Percentiles rank a stretch among this genome's conserved stretches.
Evolutionary conservation across 2,329 filamentous ascomycete genomes (phyloP).

Genomic region (Hirsutella thompsonii): DNA sequence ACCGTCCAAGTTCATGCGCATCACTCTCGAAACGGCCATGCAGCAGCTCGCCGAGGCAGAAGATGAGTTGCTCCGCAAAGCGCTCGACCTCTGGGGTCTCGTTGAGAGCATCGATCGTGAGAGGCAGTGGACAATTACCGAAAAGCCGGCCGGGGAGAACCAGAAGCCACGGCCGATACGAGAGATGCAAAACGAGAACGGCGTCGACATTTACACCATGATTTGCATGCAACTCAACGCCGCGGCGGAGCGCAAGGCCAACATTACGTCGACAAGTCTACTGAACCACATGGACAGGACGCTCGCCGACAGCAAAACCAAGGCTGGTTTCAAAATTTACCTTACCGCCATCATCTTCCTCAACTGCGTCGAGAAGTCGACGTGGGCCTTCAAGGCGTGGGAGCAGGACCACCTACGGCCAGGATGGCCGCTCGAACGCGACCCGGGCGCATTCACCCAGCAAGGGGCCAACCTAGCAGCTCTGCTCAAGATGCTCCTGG

Average conservation of each 20-base stretch:
- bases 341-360: slow-evolving; percentile 49
- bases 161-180: slow-evolving; percentile 32
- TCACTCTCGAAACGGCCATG: slow-evolving; percentile 41
- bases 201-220: slow-evolving; percentile 45
- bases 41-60: slow-evolving; percentile 30
- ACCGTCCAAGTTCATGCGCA: slow-evolving; percentile 45
- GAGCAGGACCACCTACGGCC: slow-evolving; percentile 46
- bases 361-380: slow-evolving; percentile 54
- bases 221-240: slow-evolving; percentile 53
- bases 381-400: slow-evolving; percentile 57
- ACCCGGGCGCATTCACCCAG: slow-evolving; percentile 41
- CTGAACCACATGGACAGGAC: slow-evolving; percentile 48
- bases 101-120: slow-evolving; percentile 55
- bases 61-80: slow-evolving; percentile 43
- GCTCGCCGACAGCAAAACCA: slow-evolving; percentile 47
- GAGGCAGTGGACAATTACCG: slow-evolving; percentile 44
- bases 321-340: slow-evolving; percentile 47
- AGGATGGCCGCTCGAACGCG: slow-evolving; percentile 47
- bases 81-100: slow-evolving; percentile 51
- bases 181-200: slow-evolving; percentile 31
- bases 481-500: slow-evolving; percentile 46
- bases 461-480: slow-evolving; percentile 47
- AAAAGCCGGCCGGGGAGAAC: slow-evolving; percentile 28
- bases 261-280: slow-evolving; percentile 42
- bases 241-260: slow-evolving; percentile 50